Base-by-base conservation (phyloP, 208 protist species). In the Crithidia brevicula region DNA sequence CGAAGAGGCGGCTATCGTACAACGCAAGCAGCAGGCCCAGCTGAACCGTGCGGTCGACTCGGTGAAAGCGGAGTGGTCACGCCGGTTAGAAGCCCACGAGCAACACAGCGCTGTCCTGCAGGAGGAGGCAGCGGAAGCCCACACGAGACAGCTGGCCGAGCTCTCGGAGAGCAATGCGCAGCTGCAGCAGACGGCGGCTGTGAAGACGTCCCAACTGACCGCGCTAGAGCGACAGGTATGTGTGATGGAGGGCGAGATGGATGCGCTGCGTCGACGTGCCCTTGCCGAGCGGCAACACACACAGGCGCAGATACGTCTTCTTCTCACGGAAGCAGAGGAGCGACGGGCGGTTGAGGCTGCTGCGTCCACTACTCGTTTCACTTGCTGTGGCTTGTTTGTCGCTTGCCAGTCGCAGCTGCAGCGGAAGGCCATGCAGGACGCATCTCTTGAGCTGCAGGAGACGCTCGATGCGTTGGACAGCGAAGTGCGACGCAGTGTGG, bases 1-100 rank as follows among this genome's bases (percentile, higher is more conserved):
- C 16, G 67, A 88, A 45, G 88, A 93, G 71, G 58, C 73, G 6
- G 49, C 49, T 6, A 69, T 89, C 20, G 38, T 91, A 56, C 54
- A 80, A 40, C 68, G 74, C 5, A 84, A 82, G 64, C 60, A 76
- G 50, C 76, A 63, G 52, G 74, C 45, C n/a, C 69, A 75, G 63
- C 69, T 75, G 16, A 75, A 75, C 36, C 50, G 46, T 6, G 60
- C 69, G 15, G 69, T 75, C 2, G 69, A 69, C 16, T 54, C 61
- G 4, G 69, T 75, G 18, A 62, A 57, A 13, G 45, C 33, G 28
- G 69, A 75, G 53, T 75, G 69, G 60, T 18, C 47, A 18, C 60
- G 53, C 6, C 60, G 69, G 15, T 23, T 57, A 27, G 53, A 67
- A 38, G 60, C 20, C 22, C 13, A 15, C 22, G 69, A 75, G 53